Percentiles rank a stretch among this genome's conserved stretches.
Conservation (phyloP, 2,329 filamentous ascomycete genomes). For the Sarocladium oryzae region DNA sequence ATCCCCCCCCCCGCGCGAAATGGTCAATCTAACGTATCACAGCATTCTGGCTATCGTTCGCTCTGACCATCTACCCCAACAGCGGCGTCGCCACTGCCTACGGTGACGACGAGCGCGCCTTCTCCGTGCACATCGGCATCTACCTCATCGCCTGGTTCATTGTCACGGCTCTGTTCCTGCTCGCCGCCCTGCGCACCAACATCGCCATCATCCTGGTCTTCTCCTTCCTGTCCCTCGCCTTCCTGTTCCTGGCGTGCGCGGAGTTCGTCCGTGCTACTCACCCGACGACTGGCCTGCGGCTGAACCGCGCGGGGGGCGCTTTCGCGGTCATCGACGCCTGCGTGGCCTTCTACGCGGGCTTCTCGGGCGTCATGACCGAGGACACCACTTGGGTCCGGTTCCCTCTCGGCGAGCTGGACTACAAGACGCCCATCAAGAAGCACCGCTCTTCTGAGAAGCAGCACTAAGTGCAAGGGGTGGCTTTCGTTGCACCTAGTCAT, state of each 20-base stretch:
- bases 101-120: slow-evolving; percentile 25
- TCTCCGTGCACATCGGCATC: slow-evolving; percentile 47
- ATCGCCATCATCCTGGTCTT: slow-evolving; percentile 52
- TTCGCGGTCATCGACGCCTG: slow-evolving; percentile 30
- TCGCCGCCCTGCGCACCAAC: slow-evolving; percentile 52
- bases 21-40: not conserved
- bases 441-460: not conserved
- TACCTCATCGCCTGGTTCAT: slow-evolving; percentile 56
- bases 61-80: slow-evolving; percentile 46
- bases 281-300: slow-evolving; percentile 28
- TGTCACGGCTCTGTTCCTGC: slow-evolving; percentile 48
- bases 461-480: not conserved
- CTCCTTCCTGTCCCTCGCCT: slow-evolving; percentile 50
- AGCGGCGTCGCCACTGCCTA: slow-evolving; percentile 45
- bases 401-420: slow-evolving; percentile 30
- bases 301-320: slow-evolving; percentile 37
- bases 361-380: slow-evolving; percentile 32
- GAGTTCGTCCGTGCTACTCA: slow-evolving; percentile 41
- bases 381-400: slow-evolving; percentile 35
- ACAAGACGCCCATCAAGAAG: slow-evolving; percentile 3
- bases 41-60: slow-evolving; percentile 55
- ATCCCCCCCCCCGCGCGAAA: too few relatives aligned
- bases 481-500: too few relatives aligned
- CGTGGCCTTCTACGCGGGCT: slow-evolving; percentile 32
- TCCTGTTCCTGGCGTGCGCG: slow-evolving; percentile 51